A percentile compares a stretch with the other conserved stretches of the same genome.
Evolutionary conservation across 2,329 filamentous ascomycete genomes (phyloP).

Genomic region (Ploettnerulaceae sp.): DNA sequence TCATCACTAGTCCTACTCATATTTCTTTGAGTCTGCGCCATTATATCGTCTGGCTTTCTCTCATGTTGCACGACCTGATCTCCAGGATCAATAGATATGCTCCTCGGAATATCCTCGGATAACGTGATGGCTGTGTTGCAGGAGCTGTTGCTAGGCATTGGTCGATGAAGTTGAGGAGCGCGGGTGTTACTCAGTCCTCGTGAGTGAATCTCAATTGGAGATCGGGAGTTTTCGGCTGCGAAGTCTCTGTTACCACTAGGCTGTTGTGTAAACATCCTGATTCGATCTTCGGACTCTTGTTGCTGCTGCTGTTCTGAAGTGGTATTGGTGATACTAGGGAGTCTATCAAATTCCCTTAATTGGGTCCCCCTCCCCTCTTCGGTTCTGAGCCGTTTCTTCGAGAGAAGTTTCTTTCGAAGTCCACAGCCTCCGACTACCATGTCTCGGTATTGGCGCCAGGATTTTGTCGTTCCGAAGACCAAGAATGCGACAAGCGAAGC

Average conservation of each 20-base stretch:
- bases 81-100: slow-evolving; percentile 1
- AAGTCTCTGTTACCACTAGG: background rate
- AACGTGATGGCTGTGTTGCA: background rate
- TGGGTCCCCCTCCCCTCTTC: slow-evolving; percentile 9
- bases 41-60: background rate
- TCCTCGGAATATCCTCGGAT: background rate
- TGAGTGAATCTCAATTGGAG: background rate
- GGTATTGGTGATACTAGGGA: slow-evolving; percentile 15
- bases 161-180: slow-evolving; percentile 9
- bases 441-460: slow-evolving; percentile 30
- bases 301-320: slow-evolving; percentile 10
- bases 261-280: slow-evolving; percentile 17
- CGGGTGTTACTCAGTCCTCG: slow-evolving; percentile 3
- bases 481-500: slow-evolving; percentile 36
- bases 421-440: slow-evolving; percentile 24
- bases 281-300: slow-evolving; percentile 11
- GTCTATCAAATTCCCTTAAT: slow-evolving; percentile 17
- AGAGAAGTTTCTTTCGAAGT: slow-evolving; percentile 5
- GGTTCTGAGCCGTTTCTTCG: slow-evolving; percentile 4
- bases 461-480: slow-evolving; percentile 40
- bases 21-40: background rate
- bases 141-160: background rate
- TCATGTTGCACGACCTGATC: slow-evolving; percentile 14
- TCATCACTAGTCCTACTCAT: slow-evolving; percentile 7
- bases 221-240: background rate